Evolutionary conservation across 306 rosid species (phyloP).

Genomic region (Vachellia collinsii): DNA sequence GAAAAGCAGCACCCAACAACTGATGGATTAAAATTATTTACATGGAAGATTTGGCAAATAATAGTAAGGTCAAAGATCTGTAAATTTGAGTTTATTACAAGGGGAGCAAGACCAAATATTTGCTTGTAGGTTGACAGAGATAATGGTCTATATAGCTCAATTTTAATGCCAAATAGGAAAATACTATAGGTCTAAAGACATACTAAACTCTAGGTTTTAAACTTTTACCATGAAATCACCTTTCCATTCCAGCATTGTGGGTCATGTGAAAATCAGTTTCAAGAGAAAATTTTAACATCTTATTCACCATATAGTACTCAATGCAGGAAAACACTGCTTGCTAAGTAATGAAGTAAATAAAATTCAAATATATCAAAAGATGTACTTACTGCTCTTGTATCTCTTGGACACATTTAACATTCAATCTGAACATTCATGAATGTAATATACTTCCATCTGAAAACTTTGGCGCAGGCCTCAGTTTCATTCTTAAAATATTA

Average conservation of each 20-base stretch:
- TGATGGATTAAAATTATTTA: neutral
- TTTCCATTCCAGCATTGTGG: neutral
- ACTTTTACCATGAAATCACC: neutral
- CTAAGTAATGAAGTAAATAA: neutral
- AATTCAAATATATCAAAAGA: no score
- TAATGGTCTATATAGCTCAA: neutral
- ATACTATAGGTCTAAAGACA: neutral
- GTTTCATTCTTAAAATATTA: neutral
- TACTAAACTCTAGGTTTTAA: neutral
- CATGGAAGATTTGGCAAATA: neutral
- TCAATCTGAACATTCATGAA: neutral
- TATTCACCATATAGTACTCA: neutral
- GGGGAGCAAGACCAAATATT: neutral
- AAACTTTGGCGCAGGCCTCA: neutral
- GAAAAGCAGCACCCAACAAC: neutral
- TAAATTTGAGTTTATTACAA: neutral
- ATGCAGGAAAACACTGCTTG: neutral
- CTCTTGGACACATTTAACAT: neutral
- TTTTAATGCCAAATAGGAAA: neutral
- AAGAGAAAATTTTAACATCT: neutral
- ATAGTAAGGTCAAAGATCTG: neutral
- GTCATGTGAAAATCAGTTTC: neutral
- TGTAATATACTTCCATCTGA: neutral
- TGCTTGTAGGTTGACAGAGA: neutral
- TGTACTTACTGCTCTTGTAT: neutral